phyloP scores from a whole-genome alignment of 345 rosid species.

The Brassica rapa region DNA sequence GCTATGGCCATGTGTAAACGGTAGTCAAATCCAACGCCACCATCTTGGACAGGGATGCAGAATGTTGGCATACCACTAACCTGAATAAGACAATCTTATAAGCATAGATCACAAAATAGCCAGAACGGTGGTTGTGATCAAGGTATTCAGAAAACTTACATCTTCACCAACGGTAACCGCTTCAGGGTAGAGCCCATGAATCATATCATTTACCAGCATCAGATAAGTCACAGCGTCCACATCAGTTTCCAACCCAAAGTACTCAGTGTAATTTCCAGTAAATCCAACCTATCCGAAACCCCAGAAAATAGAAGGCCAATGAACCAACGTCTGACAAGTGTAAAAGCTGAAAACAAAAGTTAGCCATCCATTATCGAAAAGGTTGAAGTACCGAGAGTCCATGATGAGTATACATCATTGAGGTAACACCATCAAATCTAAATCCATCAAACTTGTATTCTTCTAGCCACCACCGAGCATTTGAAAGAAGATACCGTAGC shows the following conservation, averaged over 20 bases:
- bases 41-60: constrained; percentile 84
- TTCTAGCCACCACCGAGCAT: constrained; percentile 99
- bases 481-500: constrained; percentile 82
- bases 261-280: constrained; percentile 91
- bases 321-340: background rate
- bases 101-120: constrained; percentile 1
- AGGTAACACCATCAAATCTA: constrained; percentile 97
- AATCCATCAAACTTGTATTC: constrained; percentile 95
- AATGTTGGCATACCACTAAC: constrained; percentile 99
- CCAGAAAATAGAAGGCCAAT: constrained; percentile 14
- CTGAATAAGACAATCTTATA: constrained; percentile 43
- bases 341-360: background rate
- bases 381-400: constrained; percentile 68
- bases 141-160: constrained; percentile 52
- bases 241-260: constrained; percentile 90
- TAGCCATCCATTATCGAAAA: constrained; percentile 5
- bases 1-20: constrained; percentile 97
- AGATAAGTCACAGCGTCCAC: constrained; percentile 85
- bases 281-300: constrained; percentile 59
- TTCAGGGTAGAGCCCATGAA: constrained; percentile 92
- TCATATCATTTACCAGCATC: constrained; percentile 93
- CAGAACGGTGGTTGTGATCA: background rate
- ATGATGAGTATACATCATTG: constrained; percentile 99
- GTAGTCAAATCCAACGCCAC: constrained; percentile 97
- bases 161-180: constrained; percentile 94